Conservation (phyloP, 805 yeast species). For the Nakazawaea peltata region DNA sequence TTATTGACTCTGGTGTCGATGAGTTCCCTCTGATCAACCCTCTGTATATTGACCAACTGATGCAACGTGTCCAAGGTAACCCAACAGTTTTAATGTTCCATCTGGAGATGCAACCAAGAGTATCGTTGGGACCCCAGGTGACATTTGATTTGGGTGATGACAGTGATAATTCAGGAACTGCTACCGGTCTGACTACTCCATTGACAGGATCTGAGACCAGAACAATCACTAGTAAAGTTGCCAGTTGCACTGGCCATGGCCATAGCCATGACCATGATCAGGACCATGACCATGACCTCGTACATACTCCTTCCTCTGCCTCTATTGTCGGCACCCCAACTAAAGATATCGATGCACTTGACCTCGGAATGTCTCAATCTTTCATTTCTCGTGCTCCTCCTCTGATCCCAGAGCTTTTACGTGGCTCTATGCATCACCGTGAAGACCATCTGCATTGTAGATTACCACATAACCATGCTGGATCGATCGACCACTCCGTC, state of each 20-base stretch:
- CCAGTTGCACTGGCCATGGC: too few species aligned
- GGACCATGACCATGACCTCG: too few species aligned
- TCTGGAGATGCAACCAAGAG: constrained; percentile 75
- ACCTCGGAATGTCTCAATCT: constrained; percentile 29
- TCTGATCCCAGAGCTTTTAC: constrained; percentile 27
- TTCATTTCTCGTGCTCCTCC: constrained; percentile 31
- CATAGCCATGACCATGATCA: too few species aligned
- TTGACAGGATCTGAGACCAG: neutral
- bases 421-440: constrained; percentile 11
- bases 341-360: constrained; percentile 4
- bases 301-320: neutral
- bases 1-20: constrained; percentile 93
- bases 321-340: constrained; percentile 10
- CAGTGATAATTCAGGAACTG: neutral
- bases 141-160: neutral
- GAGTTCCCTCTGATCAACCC: constrained; percentile 83
- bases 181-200: neutral
- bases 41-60: constrained; percentile 56
- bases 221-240: neutral
- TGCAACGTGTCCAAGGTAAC: constrained; percentile 51
- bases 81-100: constrained; percentile 83
- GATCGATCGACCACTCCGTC: constrained; percentile 18
- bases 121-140: constrained; percentile 10
- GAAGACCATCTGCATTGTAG: constrained; percentile 24
- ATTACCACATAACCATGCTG: constrained; percentile 24